Evolutionary conservation across 2,329 filamentous ascomycete genomes (phyloP), one percentile per base, ranked within the genome.

Genomic region (Beauveria rudraprayagi): DNA sequence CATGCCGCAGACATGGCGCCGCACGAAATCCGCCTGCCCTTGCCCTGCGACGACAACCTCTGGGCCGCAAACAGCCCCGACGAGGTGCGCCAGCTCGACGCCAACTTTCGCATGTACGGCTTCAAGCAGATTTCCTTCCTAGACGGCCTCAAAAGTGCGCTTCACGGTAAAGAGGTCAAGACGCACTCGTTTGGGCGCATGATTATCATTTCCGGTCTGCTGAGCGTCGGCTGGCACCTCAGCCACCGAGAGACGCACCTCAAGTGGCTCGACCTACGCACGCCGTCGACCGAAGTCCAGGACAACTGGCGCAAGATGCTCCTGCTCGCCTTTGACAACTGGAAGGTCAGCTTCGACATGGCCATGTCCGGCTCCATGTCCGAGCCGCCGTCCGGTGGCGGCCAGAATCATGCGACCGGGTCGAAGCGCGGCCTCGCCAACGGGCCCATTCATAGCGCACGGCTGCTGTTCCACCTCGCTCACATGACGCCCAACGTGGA

Each of bases 201-300:
- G 67, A 92, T 95, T 65, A 83, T 97, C 67, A 95, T 96, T 88
- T 90, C 90, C 1, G 92, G 92, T 0, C 77, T 97, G 41, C 77
- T 96, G n/a, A 94, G 90, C 66, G 90, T 96, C 5, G 92, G 88
- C 63, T 96, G 91, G 91, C 92, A 96, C 68, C 86, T 96, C 77
- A 91, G 90, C 66, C 90, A 92, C 73, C 83, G 90, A 67, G 91
- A 96, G 70, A 83, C 92, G 4, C 91, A 96, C 72, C 84, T 94
- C 30, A 91, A 86, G 66, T 92, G 90, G 65, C 80, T 96, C 0
- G 90, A 84, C 41, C 83, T 90, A 2, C 82, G 83, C 74, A 82
- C 72, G 75, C 84, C 62, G 72, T 89, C 63, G 78, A 84, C 55
- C 77, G 87, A 69, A 48, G 74, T 72, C 3, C 83, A 89, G 48